Evolutionary conservation across 176 grass and related monocot species (phyloP), one percentile per base, ranked within the genome.

Genomic region (Rhynchospora breviuscula): DNA sequence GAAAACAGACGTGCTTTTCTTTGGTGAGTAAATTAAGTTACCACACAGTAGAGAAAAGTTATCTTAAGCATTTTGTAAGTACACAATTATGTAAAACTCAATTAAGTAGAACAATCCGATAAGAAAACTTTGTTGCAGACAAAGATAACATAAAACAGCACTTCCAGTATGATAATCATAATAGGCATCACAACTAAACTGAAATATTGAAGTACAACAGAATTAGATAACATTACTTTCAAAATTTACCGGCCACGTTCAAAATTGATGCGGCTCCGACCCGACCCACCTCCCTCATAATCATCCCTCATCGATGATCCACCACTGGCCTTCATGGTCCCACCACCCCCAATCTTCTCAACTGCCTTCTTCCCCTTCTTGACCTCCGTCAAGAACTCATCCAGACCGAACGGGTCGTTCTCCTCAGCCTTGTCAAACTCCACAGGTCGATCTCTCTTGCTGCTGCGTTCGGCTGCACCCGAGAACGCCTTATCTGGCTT

Each of bases 301-400:
- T 94, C 96, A 89, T 95, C 89, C 69, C 93, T 98, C 81, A 90
- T 87, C 12, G 95, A 93, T 63, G 92, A 95, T 0, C 96, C 96
- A 58, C 81, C 96, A 84, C 96, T 98, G 22, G 96, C 96, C 86
- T 93, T 95, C 96, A 98, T 98, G 59, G 87, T 89, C 79, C 96
- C 96, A 78, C 93, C 89, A 1, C 91, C 86, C 58, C 96, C 92
- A 56, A 98, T 93, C 88, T 98, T 98, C 80, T 98, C 92, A 10
- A 98, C 91, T 57, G 90, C 87, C 84, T 98, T 98, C 86, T 95
- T 98, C 43, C 96, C 96, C 78, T 95, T 95, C 88, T 98, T 95
- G 62, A 98, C 93, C 77, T 98, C 91, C 14, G 96, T 95, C 88
- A 98, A 92, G 89, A 98, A 98, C 85, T 95, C 92, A 85, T 95